Base-by-base conservation (phyloP, 202 grass and related monocot species). In the Zoysia matrella region DNA sequence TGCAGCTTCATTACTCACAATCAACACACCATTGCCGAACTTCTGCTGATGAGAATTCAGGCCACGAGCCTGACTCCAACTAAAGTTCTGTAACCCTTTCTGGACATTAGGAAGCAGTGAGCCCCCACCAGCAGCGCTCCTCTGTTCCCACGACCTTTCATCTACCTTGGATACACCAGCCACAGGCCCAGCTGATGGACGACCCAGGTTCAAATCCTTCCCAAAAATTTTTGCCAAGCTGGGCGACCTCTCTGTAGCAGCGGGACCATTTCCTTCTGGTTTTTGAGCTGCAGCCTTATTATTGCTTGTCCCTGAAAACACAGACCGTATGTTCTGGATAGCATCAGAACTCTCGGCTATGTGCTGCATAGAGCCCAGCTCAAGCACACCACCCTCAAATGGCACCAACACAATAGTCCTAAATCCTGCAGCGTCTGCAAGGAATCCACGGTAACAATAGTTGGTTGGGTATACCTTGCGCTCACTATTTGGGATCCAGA, bases 171-270 rank as follows among this genome's bases (percentile, higher is more conserved):
- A 70, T 69, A 85, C 30, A 11, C 77, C 74, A 83, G 73, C 40
- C 8, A 67, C 84, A 3, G 80, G 72, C 7, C 56, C 86, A 22
- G 50, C 80, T 73, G 72, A 80, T 49, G 92, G 71, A 45, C 83
- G 81, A 1, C 96, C 92, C 52, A 95, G 86, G 86, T 98, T 95
- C 69, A 98, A 84, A 87, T 98, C 96, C 80, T 95, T 91, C 62
- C 96, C 96, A 43, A 98, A 98, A 69, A 98, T 98, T 78, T 95
- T 98, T 1, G 92, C 75, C 70, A 84, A 75, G 57, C 84, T 75
- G 8, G 87, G 75, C 3, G 83, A 75, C 44, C 83, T 83, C 74
- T 81, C 86, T 73, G 80, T 42, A 36, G 75, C 47, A 80, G 80
- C 15, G 11, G 79, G 52, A 49, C 84, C 89, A 85, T 91, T 89